A percentile compares a stretch with the other conserved stretches of the same genome.
Evolutionary conservation across 371 early-diverging fungal genomes (phyloP).

Genomic region (Entomophthora muscae): DNA sequence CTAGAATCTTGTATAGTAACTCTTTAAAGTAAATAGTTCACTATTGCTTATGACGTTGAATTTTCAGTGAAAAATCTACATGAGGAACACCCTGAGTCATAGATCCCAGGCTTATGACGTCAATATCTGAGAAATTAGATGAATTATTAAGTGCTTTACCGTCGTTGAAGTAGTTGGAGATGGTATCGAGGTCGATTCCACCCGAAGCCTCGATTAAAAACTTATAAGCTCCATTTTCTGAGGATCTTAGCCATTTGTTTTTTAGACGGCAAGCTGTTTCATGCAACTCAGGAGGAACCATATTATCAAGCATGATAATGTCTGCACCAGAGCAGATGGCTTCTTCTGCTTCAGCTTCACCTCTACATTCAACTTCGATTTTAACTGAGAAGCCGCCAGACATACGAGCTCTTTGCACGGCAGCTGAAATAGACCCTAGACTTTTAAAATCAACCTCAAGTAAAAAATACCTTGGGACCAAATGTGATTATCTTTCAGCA

Average conservation of each 20-base stretch:
- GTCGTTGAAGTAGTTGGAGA: conserved; percentile 58
- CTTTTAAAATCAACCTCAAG: background rate
- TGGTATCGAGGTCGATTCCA: conserved; percentile 80
- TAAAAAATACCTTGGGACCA: conserved; percentile 57
- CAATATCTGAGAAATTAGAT: no score
- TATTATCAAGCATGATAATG: conserved; percentile 87
- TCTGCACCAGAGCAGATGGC: conserved; percentile 95
- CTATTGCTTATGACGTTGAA: conserved; percentile 19
- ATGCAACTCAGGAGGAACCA: conserved; percentile 39
- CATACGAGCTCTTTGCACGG: conserved; percentile 58
- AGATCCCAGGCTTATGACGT: conserved; percentile 82
- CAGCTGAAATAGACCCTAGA: conserved; percentile 73
- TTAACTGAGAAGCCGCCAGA: conserved; percentile 86
- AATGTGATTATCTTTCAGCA: conserved; percentile 98
- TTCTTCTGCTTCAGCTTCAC: conserved; percentile 83
- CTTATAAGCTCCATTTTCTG: conserved; percentile 9
- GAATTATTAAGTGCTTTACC: no score
- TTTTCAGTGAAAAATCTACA: conserved; percentile 91
- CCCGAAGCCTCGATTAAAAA: conserved; percentile 90
- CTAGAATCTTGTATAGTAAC: no score
- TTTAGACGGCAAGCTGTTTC: conserved; percentile 51
- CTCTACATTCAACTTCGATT: conserved; percentile 92
- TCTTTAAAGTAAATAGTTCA: no score
- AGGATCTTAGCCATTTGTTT: conserved; percentile 26
- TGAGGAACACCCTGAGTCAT: conserved; percentile 88